phyloP scores from a whole-genome alignment of 73 alveolate species.

The Uronychia setigera region DNA sequence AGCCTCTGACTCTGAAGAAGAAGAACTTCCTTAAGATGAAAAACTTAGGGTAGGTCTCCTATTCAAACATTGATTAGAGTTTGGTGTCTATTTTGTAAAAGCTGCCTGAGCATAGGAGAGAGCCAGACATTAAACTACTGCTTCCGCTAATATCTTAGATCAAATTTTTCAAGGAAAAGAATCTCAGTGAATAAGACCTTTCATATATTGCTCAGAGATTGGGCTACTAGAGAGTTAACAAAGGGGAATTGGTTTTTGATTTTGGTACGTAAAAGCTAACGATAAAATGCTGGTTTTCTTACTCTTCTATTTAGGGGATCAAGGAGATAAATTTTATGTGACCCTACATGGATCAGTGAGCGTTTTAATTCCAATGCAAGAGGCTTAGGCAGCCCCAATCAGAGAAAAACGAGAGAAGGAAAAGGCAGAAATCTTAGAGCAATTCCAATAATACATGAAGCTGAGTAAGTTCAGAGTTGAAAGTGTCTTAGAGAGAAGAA shows the following conservation, averaged over 20 bases:
- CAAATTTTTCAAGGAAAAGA: slow-evolving; percentile 25
- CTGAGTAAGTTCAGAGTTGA: not conserved
- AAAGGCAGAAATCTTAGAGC: not conserved
- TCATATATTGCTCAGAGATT: slow-evolving; percentile 25
- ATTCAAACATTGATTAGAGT: not conserved
- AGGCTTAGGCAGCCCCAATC: not conserved
- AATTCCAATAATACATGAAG: not conserved
- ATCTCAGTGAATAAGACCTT: slow-evolving; percentile 12
- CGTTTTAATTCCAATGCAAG: slow-evolving; percentile 14
- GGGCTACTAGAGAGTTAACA: not conserved
- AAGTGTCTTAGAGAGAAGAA: not conserved
- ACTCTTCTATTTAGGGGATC: not conserved
- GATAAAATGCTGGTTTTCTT: too few species aligned
- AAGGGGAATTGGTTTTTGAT: slow-evolving; percentile 3
- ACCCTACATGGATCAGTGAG: slow-evolving; percentile 18
- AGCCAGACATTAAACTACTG: not conserved
- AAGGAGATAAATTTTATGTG: slow-evolving; percentile 26
- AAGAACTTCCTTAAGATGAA: not conserved
- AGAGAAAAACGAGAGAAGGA: not conserved
- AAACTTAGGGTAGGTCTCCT: not conserved
- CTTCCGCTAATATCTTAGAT: slow-evolving; percentile 12
- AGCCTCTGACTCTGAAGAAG: too few species aligned
- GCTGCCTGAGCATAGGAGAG: not conserved
- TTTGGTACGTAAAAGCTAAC: not conserved
- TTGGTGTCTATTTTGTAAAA: not conserved